Evolutionary conservation across 352 stramenopile species (phyloP).

Genomic region (Globisporangium okanoganense): DNA sequence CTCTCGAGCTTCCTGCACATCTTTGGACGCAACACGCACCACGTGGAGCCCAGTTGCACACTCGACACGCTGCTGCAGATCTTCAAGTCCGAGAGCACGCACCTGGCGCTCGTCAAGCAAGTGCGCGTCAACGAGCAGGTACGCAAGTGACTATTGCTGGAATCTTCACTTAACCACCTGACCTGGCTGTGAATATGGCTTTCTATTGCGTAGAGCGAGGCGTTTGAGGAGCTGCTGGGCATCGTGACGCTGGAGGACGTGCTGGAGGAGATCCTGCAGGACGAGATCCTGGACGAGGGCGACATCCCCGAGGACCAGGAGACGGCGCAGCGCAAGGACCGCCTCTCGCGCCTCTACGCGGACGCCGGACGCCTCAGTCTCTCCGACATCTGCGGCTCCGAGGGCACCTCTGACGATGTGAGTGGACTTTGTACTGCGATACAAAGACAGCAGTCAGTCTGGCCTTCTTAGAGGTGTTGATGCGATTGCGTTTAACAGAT

Average conservation of each 20-base stretch:
- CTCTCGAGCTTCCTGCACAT: constrained; percentile 68
- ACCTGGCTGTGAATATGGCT: background rate
- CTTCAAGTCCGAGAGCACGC: constrained; percentile 92
- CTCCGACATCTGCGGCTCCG: constrained; percentile 33
- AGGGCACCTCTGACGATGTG: constrained; percentile 33
- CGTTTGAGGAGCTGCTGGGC: constrained; percentile 92
- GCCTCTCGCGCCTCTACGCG: constrained; percentile 43
- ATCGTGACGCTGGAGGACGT: constrained; percentile 99
- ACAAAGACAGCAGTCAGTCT: background rate
- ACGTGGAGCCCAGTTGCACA: constrained; percentile 89
- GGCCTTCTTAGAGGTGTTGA: background rate
- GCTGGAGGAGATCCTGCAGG: constrained; percentile 96
- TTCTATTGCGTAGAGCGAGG: constrained; percentile 48
- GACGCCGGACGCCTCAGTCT: constrained; percentile 41
- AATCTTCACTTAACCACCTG: no score
- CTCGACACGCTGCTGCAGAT: constrained; percentile 92
- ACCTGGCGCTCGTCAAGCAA: constrained; percentile 94
- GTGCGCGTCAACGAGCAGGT: constrained; percentile 68
- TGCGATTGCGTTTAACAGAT: constrained; percentile 13
- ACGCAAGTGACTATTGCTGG: background rate
- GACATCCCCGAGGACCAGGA: constrained; percentile 59
- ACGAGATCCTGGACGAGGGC: constrained; percentile 96
- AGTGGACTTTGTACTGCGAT: background rate
- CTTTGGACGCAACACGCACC: constrained; percentile 54
- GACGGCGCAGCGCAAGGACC: constrained; percentile 42